Evolutionary conservation across 768 basidiomycete species (phyloP), one percentile per base, ranked within the genome.

Genomic region (Leccinum rimulosum): DNA sequence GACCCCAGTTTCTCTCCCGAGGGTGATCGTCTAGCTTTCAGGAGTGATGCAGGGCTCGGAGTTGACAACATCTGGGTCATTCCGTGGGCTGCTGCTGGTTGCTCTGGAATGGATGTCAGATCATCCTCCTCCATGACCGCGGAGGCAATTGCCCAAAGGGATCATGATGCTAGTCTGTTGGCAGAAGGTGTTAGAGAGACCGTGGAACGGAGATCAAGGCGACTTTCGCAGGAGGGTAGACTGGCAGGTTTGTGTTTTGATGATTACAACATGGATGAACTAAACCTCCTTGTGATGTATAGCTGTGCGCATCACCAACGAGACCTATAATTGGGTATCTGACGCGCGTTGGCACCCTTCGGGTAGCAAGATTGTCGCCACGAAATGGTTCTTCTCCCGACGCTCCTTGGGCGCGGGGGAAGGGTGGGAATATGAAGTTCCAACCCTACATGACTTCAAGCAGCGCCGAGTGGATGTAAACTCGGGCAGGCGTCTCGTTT

Each of bases 31-130:
- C 59, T 90, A n/a, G 84, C 84, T 4, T 91, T 87, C 68, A 80
- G 82, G 61, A 89, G 88, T 53, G 88, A 90, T 70, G 88, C 88
- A 7, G 87, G 78, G 36, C 76, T 87, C 3, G 89, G 89, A 5
- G 75, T 89, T 15, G 87, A 89, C 65, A 90, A 91, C 64, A 86
- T 91, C 6, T 91, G 87, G 87, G 76, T 86, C 19, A 81, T 77
- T 58, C 76, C 80, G 14, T 91, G 87, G 87, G 76, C 72, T 55
- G 35, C 60, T 22, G 67, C 61, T 28, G 85, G 85, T n/a, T 90
- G 89, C 66, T 73, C 79, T 35, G 77, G 73, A 11, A 86, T 87
- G 82, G 80, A 84, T 64, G 61, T 88, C 14, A 74, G 82, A 57
- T 73, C 76, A 8, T 61, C 66, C 35, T 62, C 67, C 36, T 65